phyloP scores from a whole-genome alignment of 2,329 filamentous ascomycete genomes.

The Verticillium klebahnii region DNA sequence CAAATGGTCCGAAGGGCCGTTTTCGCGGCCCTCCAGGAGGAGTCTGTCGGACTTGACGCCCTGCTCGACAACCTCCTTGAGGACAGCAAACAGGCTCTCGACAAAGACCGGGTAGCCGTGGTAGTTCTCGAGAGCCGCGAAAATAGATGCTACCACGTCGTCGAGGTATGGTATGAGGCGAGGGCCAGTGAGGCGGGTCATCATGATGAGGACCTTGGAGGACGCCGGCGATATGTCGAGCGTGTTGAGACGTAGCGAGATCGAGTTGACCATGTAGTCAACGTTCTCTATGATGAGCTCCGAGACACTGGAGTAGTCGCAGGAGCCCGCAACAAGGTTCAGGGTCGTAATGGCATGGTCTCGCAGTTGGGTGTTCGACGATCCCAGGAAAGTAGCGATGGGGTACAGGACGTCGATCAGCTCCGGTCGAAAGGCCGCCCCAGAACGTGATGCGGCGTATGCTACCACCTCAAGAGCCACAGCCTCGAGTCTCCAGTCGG shows the following conservation, averaged over 20 bases:
- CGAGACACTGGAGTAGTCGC: conserved; percentile 69
- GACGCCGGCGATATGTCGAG: conserved; percentile 90
- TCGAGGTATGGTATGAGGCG: conserved; percentile 82
- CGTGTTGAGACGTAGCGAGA: conserved; percentile 83
- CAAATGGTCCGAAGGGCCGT: conserved; percentile 33
- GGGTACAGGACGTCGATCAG: conserved; percentile 90
- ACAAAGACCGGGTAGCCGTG: conserved; percentile 88
- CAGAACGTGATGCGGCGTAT: conserved; percentile 65
- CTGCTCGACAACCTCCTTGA: conserved; percentile 80
- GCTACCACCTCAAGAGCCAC: conserved; percentile 78
- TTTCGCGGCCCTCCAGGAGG: conserved; percentile 36
- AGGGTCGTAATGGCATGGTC: conserved; percentile 79
- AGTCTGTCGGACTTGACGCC: conserved; percentile 58
- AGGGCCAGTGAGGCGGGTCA: conserved; percentile 82
- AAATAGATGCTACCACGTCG: conserved; percentile 86
- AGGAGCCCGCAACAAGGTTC: conserved; percentile 72
- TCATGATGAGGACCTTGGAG: conserved; percentile 88
- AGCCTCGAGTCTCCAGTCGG: conserved; percentile 70
- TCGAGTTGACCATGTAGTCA: conserved; percentile 93
- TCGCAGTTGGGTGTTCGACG: conserved; percentile 61
- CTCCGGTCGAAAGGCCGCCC: conserved; percentile 70
- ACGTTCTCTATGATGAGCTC: conserved; percentile 85
- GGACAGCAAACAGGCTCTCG: conserved; percentile 76
- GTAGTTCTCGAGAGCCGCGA: conserved; percentile 88
- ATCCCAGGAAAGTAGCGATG: conserved; percentile 82